Evolutionary conservation across 371 early-diverging fungal species (phyloP).

Genomic region (Paraphysoderma sedebokerense): DNA sequence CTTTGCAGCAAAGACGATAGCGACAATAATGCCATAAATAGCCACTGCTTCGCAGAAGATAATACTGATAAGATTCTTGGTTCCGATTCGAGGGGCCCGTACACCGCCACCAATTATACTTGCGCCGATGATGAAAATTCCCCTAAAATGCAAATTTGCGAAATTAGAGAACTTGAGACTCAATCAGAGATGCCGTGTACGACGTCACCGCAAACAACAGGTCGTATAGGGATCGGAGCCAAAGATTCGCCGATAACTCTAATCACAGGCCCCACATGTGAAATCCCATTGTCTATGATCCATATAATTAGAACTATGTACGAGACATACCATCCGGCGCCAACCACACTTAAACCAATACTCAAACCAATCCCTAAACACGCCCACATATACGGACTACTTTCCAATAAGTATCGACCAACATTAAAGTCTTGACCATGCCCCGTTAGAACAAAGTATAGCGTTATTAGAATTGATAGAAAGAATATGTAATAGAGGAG

Average conservation of each 20-base stretch:
- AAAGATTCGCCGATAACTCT: not conserved
- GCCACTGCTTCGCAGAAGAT: constrained; percentile 98
- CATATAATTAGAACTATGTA: not conserved
- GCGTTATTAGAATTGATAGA: constrained; percentile 14
- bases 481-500: not conserved
- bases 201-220: not conserved
- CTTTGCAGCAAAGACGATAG: constrained; percentile 85
- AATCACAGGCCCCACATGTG: not conserved
- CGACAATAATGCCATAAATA: constrained; percentile 95
- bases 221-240: not conserved
- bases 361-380: constrained; percentile 67
- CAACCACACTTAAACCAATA: constrained; percentile 80
- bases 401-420: constrained; percentile 53
- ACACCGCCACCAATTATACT: constrained; percentile 85
- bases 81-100: constrained; percentile 79
- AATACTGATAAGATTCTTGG: constrained; percentile 90
- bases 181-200: too few relatives aligned
- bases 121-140: constrained; percentile 85
- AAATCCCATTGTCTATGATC: not conserved
- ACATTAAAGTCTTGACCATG: constrained; percentile 71
- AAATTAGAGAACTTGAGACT: not conserved
- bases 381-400: constrained; percentile 83
- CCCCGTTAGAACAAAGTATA: constrained; percentile 73
- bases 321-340: constrained; percentile 74
- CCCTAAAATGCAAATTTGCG: constrained; percentile 30